phyloP scores from a whole-genome alignment of 2,329 filamentous ascomycete species.

The Sclerotinia spermophila region DNA sequence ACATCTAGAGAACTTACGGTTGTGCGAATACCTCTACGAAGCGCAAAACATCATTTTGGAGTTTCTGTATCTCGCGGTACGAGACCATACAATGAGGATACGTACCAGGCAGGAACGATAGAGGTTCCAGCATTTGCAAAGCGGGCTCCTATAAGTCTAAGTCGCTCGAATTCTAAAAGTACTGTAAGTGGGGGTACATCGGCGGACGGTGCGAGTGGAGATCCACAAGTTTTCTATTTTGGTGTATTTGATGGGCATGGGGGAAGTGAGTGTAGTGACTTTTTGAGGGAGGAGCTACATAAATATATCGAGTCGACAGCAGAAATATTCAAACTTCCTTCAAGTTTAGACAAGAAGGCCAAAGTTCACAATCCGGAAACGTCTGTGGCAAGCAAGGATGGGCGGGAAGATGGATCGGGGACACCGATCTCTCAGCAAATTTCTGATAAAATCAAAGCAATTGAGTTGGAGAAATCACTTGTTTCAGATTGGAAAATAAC shows the following conservation, averaged over 20 bases:
- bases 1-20: slow-evolving; percentile 77
- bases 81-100: slow-evolving; percentile 87
- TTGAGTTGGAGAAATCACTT: slow-evolving; percentile 66
- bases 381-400: slow-evolving; percentile 47
- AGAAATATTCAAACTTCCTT: slow-evolving; percentile 70
- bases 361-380: slow-evolving; percentile 54
- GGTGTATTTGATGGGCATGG: slow-evolving; percentile 95
- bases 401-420: slow-evolving; percentile 44
- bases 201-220: slow-evolving; percentile 75
- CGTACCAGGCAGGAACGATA: slow-evolving; percentile 90
- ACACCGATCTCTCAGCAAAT: slow-evolving; percentile 39
- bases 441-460: slow-evolving; percentile 54
- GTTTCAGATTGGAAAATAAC: slow-evolving; percentile 75
- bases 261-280: slow-evolving; percentile 81
- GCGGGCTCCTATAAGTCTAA: slow-evolving; percentile 64
- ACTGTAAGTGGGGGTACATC: slow-evolving; percentile 51
- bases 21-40: slow-evolving; percentile 87
- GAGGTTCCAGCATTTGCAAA: slow-evolving; percentile 91
- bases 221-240: slow-evolving; percentile 97
- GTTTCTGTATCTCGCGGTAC: slow-evolving; percentile 74
- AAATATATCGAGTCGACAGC: slow-evolving; percentile 84
- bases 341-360: slow-evolving; percentile 58
- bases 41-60: slow-evolving; percentile 95
- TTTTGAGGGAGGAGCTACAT: slow-evolving; percentile 79
- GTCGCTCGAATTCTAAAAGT: slow-evolving; percentile 23